Conservation (phyloP, 2,329 filamentous ascomycete genomes). For the Phoma herbarum region DNA sequence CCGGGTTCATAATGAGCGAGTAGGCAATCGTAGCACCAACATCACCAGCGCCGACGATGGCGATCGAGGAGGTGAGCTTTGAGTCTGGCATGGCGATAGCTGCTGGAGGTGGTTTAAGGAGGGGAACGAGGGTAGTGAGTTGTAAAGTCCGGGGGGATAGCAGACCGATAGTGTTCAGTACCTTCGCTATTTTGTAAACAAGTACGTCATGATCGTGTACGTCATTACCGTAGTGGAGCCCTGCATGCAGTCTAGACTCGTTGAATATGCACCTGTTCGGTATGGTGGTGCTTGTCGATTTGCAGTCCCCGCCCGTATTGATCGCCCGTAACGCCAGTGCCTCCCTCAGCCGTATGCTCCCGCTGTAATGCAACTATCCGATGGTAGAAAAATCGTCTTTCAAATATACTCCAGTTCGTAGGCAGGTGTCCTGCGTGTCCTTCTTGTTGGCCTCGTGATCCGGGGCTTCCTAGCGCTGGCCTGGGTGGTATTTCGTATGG, state of each 20-base stretch:
- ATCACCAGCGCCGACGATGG: conserved; percentile 36
- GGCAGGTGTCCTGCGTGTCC: not conserved
- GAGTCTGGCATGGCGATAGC: conserved; percentile 19
- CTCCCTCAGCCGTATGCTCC: not conserved
- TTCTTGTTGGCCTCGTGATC: not conserved
- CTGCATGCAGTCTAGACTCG: conserved; percentile 13
- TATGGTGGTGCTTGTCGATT: not conserved
- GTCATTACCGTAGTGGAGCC: conserved; percentile 18
- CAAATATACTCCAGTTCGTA: not conserved
- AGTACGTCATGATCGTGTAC: conserved; percentile 20
- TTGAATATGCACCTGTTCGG: not conserved
- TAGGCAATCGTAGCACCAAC: conserved; percentile 37
- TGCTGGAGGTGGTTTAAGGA: not conserved
- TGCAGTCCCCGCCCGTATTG: not conserved
- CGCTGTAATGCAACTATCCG: not conserved
- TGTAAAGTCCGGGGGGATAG: no score
- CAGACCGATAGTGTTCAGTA: not conserved
- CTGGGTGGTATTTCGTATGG: not conserved
- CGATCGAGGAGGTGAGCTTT: conserved; percentile 33
- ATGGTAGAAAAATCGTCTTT: not conserved
- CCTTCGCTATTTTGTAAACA: conserved; percentile 11
- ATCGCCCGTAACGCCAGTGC: not conserved
- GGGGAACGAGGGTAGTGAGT: no score
- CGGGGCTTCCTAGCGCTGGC: not conserved
- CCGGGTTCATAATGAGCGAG: conserved; percentile 35